Percentiles rank a stretch among this genome's conserved stretches.
Conservation (phyloP, 108 stramenopile species). For the Poteriospumella lacustris region DNA sequence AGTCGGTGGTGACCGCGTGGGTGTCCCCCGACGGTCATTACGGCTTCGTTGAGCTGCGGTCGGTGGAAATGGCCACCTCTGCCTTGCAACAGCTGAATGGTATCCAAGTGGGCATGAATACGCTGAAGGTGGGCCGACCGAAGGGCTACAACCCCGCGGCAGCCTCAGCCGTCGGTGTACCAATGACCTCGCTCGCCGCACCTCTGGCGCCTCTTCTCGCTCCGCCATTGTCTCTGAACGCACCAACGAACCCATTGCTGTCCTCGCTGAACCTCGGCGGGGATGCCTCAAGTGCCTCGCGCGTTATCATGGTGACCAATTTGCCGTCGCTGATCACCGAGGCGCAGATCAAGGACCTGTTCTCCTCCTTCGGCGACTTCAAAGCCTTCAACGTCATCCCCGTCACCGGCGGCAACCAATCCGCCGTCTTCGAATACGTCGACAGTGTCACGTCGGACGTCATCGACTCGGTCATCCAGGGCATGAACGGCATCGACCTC, state of each 20-base stretch:
- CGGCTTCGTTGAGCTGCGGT: conserved; percentile 29
- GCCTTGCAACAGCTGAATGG: conserved; percentile 21
- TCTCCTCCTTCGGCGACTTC: conserved; percentile 27
- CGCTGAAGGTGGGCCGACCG: conserved; percentile 31
- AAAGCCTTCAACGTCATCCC: conserved; percentile 29
- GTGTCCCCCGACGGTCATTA: conserved; percentile 28
- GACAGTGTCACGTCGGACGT: not conserved
- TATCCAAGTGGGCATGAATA: not conserved
- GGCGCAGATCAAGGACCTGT: conserved; percentile 28
- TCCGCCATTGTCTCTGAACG: not conserved
- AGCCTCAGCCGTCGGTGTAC: not conserved
- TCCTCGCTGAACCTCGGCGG: not conserved
- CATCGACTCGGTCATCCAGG: conserved; percentile 20
- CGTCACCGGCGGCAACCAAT: not conserved
- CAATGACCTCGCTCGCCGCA: not conserved
- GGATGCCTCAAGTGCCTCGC: not conserved
- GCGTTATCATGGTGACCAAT: conserved; percentile 32
- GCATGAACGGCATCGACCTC: conserved; percentile 26
- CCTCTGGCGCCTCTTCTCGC: not conserved
- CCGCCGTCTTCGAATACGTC: conserved; percentile 30
- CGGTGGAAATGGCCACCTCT: conserved; percentile 15
- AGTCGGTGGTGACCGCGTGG: conserved; percentile 1
- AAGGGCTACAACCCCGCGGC: conserved; percentile 1
- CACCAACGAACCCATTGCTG: not conserved
- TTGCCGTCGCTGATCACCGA: conserved; percentile 19